These are phyloP conservation scores for Lactarius psammicola DNA, from an alignment of 768 basidiomycete species.

Conservation along the genomic window DNA sequence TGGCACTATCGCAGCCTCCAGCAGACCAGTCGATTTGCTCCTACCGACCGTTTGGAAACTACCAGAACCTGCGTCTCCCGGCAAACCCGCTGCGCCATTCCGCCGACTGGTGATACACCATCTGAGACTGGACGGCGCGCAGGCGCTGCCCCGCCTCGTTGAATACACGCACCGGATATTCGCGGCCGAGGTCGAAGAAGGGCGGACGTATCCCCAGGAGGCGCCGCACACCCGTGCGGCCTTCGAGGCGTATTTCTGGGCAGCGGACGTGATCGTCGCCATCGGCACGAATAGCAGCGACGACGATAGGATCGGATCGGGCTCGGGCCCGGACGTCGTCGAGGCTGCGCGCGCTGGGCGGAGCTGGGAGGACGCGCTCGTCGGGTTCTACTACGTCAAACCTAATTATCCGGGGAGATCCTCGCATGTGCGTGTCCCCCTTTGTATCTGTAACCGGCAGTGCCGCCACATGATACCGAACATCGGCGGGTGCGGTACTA, in stretches of 20 bases:
- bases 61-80: constrained; percentile 26
- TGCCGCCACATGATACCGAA: no score
- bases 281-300: no score
- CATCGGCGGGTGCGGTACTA: no score
- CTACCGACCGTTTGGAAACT: constrained; percentile 51
- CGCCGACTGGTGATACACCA: constrained; percentile 34
- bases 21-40: constrained; percentile 34
- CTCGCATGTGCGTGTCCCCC: constrained; percentile 68
- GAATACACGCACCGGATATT: constrained; percentile 63
- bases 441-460: background rate
- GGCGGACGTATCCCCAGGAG: constrained; percentile 86
- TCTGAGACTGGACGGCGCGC: constrained; percentile 36
- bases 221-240: constrained; percentile 43
- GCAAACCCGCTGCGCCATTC: constrained; percentile 34
- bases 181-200: constrained; percentile 70
- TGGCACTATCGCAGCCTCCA: constrained; percentile 51
- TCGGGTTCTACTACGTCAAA: constrained; percentile 82
- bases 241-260: constrained; percentile 77
- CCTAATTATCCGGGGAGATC: constrained; percentile 90
- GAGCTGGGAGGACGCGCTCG: constrained; percentile 66
- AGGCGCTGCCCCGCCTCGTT: constrained; percentile 48
- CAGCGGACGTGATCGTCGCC: constrained; percentile 72
- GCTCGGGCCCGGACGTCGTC: constrained; percentile 38
- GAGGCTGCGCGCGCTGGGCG: constrained; percentile 49
- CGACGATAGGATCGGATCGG: constrained; percentile 28